phyloP scores from a whole-genome alignment of 257 asterid genomes.

The Capsicum baccatum region DNA sequence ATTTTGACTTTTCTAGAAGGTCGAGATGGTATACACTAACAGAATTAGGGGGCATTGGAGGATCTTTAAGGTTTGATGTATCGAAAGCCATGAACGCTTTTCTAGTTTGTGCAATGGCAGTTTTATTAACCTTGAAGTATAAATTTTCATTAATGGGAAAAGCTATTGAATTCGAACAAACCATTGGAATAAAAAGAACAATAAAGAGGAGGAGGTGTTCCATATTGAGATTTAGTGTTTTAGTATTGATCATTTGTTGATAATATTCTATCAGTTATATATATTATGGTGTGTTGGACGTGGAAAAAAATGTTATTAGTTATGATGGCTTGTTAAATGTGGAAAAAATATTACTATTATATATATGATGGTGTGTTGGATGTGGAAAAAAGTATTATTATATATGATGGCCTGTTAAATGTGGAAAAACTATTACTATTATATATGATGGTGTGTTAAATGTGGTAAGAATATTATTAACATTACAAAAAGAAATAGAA shows the following conservation, averaged over 20 bases:
- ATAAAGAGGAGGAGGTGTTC: background rate
- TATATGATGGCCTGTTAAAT: too few relatives aligned
- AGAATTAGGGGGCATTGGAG: background rate
- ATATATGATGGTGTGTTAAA: too few relatives aligned
- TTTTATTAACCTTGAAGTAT: background rate
- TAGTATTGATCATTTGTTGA: background rate
- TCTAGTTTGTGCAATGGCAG: constrained; percentile 12
- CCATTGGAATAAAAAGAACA: background rate
- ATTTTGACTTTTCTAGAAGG: background rate
- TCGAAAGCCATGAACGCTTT: background rate
- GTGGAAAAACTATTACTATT: too few relatives aligned
- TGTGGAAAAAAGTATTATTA: too few relatives aligned
- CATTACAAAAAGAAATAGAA: too few relatives aligned
- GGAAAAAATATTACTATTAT: too few relatives aligned
- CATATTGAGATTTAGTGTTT: background rate
- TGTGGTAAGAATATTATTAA: too few relatives aligned
- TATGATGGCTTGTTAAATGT: too few relatives aligned
- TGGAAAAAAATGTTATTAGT: too few relatives aligned
- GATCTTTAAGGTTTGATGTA: constrained; percentile 9
- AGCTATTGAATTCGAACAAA: background rate
- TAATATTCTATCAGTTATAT: background rate
- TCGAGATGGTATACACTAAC: background rate
- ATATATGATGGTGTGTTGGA: too few relatives aligned
- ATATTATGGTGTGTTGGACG: too few relatives aligned
- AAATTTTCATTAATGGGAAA: background rate